A percentile compares a stretch with the other conserved stretches of the same genome.
phyloP scores from a whole-genome alignment of 2,329 filamentous ascomycete species.

The Tricladium varicosporioides region DNA sequence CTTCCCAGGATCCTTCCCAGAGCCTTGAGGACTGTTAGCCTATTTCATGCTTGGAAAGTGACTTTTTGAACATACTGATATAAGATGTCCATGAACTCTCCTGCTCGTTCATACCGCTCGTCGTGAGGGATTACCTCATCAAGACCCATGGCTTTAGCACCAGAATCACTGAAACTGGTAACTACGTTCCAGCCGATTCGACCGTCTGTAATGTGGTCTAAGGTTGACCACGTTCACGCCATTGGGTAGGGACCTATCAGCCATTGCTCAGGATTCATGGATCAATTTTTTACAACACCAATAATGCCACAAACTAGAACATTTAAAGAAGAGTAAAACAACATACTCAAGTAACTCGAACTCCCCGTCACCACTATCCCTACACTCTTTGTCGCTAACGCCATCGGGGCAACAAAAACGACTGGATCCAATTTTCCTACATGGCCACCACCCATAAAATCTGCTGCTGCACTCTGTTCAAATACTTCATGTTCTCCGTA shows the following conservation, averaged over 20 bases:
- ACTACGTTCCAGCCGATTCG: conserved; percentile 52
- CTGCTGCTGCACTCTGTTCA: neutral
- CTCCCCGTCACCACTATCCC: conserved; percentile 59
- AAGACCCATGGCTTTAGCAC: conserved; percentile 59
- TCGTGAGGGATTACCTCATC: conserved; percentile 59
- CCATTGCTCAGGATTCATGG: neutral
- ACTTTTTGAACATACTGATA: neutral
- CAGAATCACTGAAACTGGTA: conserved; percentile 63
- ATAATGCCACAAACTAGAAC: too few species aligned
- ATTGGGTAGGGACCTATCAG: too few species aligned
- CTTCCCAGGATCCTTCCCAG: conserved; percentile 7
- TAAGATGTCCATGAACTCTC: conserved; percentile 46
- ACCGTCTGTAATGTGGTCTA: conserved; percentile 45
- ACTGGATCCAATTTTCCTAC: neutral
- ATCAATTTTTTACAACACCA: conserved; percentile 37
- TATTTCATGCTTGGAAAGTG: neutral
- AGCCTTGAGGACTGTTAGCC: neutral
- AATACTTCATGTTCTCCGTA: conserved; percentile 33
- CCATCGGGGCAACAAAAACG: conserved; percentile 52
- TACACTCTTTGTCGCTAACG: conserved; percentile 60
- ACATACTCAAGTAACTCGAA: too few species aligned
- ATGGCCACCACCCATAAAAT: neutral
- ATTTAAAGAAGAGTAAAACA: too few species aligned
- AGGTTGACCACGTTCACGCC: neutral
- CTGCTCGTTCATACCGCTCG: conserved; percentile 58